phyloP scores from a whole-genome alignment of 257 asterid genomes.

The Salvia splendens region DNA sequence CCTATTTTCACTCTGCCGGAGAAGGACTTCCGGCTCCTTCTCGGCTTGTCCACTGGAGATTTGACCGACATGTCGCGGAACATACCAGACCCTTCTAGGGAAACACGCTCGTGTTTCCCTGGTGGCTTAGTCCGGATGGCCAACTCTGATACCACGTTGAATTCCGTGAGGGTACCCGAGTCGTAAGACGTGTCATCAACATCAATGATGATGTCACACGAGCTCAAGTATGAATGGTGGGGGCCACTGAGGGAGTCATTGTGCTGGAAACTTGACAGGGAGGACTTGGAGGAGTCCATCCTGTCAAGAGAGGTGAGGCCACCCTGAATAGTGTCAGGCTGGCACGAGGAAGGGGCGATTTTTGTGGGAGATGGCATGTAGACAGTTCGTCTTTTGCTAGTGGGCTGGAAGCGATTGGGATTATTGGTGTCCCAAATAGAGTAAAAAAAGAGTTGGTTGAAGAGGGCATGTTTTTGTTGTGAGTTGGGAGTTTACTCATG shows the following conservation, averaged over 20 bases:
- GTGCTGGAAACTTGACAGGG: constrained; percentile 27
- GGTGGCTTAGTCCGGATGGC: constrained; percentile 51
- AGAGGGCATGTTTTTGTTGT: constrained; percentile 40
- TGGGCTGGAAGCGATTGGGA: constrained; percentile 36
- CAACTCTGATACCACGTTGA: constrained; percentile 36
- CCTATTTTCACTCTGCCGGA: constrained; percentile 62
- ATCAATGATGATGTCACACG: constrained; percentile 64
- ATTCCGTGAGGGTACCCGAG: constrained; percentile 26
- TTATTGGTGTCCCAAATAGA: constrained; percentile 43
- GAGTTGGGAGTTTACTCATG: constrained; percentile 65
- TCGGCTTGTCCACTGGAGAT: background rate
- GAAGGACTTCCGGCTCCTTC: constrained; percentile 46
- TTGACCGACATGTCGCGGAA: constrained; percentile 16
- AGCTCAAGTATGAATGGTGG: constrained; percentile 19
- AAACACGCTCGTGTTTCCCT: too few relatives aligned
- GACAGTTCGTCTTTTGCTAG: constrained; percentile 57
- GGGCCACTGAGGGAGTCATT: background rate
- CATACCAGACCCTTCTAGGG: constrained; percentile 10
- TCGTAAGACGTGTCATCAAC: constrained; percentile 36
- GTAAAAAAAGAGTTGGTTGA: constrained; percentile 46
- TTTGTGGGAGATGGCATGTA: constrained; percentile 72
- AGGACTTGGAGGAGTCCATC: constrained; percentile 34
- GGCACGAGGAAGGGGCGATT: background rate
- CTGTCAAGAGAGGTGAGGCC: constrained; percentile 33
- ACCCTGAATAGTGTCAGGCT: too few relatives aligned